Conservation (phyloP, 1,139 yeast genomes). For the Meyerozyma elateridarum region DNA sequence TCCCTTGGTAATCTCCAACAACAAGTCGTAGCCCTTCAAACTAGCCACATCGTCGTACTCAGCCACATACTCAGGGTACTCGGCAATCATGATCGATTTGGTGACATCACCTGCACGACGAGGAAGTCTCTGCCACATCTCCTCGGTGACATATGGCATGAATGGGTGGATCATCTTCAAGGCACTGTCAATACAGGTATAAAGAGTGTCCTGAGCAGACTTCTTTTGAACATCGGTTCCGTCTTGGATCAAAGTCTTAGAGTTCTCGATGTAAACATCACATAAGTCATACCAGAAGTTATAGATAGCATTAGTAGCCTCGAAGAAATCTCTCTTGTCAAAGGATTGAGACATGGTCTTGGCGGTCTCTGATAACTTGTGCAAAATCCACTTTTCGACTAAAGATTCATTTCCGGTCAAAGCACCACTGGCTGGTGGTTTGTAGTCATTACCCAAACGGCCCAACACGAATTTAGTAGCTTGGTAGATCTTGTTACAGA, state of each 20-base stretch:
- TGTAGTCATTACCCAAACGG: conserved; percentile 84
- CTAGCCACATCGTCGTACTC: conserved; percentile 63
- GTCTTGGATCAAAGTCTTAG: conserved; percentile 86
- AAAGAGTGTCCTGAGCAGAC: conserved; percentile 91
- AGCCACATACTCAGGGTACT: conserved; percentile 64
- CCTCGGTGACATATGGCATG: conserved; percentile 97
- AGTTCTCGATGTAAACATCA: conserved; percentile 97
- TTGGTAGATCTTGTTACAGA: conserved; percentile 98
- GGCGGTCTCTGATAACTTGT: conserved; percentile 71
- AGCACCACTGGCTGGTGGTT: conserved; percentile 62
- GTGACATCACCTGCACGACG: conserved; percentile 70
- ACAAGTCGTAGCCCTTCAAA: conserved; percentile 71
- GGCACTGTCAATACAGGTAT: conserved; percentile 90
- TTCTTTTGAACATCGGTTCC: conserved; percentile 80
- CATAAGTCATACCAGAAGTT: conserved; percentile 96
- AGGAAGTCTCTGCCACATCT: conserved; percentile 98
- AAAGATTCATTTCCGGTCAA: conserved; percentile 80
- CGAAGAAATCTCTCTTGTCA: conserved; percentile 85
- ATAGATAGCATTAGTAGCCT: conserved; percentile 80
- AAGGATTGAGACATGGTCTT: conserved; percentile 60
- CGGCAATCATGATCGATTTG: conserved; percentile 71
- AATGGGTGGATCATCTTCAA: conserved; percentile 92
- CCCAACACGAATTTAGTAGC: conserved; percentile 96
- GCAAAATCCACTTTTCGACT: conserved; percentile 95
- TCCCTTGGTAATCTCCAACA: conserved; percentile 81